These are phyloP conservation scores for Ophiosphaerella herpotricha DNA, from an alignment of 2,329 filamentous ascomycete genomes.

Conservation along the genomic window DNA sequence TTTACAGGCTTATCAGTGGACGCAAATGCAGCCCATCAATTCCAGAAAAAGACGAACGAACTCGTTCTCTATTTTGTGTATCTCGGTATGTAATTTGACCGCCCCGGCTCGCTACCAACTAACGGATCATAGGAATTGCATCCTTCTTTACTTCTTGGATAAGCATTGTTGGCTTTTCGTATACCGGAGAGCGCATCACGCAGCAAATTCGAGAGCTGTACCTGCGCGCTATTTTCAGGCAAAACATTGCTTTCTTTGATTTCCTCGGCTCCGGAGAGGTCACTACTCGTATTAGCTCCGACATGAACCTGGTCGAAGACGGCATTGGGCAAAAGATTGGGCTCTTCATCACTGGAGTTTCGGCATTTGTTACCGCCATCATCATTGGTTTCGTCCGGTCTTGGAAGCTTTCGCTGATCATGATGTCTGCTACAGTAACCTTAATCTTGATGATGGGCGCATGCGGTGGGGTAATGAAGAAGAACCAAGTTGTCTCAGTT, in stretches of 20 bases:
- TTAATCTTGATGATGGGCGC: conserved; percentile 77
- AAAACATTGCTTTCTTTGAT: conserved; percentile 61
- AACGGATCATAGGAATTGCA: conserved; percentile 27
- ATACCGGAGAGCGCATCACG: conserved; percentile 54
- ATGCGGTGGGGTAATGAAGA: conserved; percentile 76
- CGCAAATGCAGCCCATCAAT: conserved; percentile 27
- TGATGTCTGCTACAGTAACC: conserved; percentile 77
- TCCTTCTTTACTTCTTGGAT: conserved; percentile 70
- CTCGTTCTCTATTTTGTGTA: conserved; percentile 48
- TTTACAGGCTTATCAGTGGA: conserved; percentile 44
- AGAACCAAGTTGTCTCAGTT: conserved; percentile 72
- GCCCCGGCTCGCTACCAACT: background rate
- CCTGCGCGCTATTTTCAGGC: conserved; percentile 60
- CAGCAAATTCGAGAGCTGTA: conserved; percentile 61
- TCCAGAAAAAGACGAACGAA: conserved; percentile 35
- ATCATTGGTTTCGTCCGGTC: conserved; percentile 89
- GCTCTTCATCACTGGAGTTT: conserved; percentile 39
- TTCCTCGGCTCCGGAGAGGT: conserved; percentile 94
- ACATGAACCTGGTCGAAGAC: conserved; percentile 93
- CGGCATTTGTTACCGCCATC: conserved; percentile 79
- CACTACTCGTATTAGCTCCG: conserved; percentile 91
- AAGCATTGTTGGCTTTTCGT: conserved; percentile 87
- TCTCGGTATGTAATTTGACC: conserved; percentile 47
- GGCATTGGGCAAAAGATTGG: conserved; percentile 64
- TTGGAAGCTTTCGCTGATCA: conserved; percentile 91